Evolutionary conservation across 106 monocot species (phyloP), one percentile per base, ranked within the genome.

Genomic region (Platanthera guangdongensis): DNA sequence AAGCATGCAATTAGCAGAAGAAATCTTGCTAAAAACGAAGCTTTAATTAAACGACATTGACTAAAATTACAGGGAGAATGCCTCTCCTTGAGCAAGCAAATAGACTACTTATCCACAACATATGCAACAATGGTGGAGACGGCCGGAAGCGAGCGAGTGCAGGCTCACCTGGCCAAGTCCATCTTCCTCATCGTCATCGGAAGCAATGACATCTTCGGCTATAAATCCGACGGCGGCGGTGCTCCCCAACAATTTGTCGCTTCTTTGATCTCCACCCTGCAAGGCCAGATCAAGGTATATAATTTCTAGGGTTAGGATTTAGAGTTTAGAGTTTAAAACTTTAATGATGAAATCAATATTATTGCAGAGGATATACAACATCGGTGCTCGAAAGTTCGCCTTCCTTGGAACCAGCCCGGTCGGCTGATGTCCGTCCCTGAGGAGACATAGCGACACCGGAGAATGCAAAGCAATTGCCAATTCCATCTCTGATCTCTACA

Each of bases 151-250:
- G 59, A 57, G 0, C 32, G 73, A 68, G 74, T 82, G 18, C 72
- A 78, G 57, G 21, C 57, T 39, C 86, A 86, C 74, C 68, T 91
- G 11, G 74, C 87, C 15, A 87, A 65, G 47, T 94, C 91, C 11
- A 74, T 94, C 70, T 91, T 91, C 47, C 71, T 28, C 25, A 11
- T 91, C 15, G 64, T 86, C 14, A 76, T 89, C n/a, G 94, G 94
- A 76, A 94, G 91, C 89, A 94, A 94, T 60, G 91, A 94, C 82
- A 80, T 94, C 9, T 72, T 91, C 12, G 52, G 68, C 5, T 94
- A 84, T 71, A 81, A 19, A 60, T 80, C 81, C 9, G 76, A 55
- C 68, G 6, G 48, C 45, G 21, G 75, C 6, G 19, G 5, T 3
- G 69, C 80, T 52, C 67, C 75, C 16, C 82, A 88, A 22, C 82